Percentiles rank a stretch among this genome's conserved stretches.
These are phyloP conservation scores for Lactuca sativa DNA, from an alignment of 129 eudicot species.

Conservation along the genomic window DNA sequence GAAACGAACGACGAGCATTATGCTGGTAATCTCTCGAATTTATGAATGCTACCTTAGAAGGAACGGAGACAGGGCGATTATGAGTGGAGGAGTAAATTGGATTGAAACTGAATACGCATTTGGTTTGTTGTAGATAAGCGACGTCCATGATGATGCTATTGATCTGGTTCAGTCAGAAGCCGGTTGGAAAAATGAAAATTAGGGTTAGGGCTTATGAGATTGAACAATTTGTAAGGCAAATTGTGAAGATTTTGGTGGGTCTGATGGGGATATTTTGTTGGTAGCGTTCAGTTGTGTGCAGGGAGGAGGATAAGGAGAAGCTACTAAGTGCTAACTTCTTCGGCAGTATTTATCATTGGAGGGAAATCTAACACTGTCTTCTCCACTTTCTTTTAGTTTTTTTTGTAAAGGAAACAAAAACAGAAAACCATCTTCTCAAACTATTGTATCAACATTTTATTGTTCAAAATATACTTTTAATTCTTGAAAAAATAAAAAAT, in stretches of 20 bases:
- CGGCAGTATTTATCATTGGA: slow-evolving; percentile 14
- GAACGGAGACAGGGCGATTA: slow-evolving; percentile 37
- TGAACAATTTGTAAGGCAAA: neutral
- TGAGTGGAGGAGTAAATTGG: slow-evolving; percentile 35
- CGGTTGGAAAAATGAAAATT: neutral
- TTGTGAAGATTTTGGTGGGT: neutral
- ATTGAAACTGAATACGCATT: slow-evolving; percentile 44
- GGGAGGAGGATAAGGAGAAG: slow-evolving; percentile 27
- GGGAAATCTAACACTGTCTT: slow-evolving; percentile 8
- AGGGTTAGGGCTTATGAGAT: slow-evolving; percentile 35
- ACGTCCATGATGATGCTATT: slow-evolving; percentile 41
- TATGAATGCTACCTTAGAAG: slow-evolving; percentile 23
- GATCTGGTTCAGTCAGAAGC: neutral
- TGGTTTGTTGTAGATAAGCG: slow-evolving; percentile 37
- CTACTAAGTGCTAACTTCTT: neutral
- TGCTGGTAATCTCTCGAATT: slow-evolving; percentile 6
- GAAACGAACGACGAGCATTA: slow-evolving; percentile 25
- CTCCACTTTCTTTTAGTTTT: neutral
- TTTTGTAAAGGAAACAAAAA: neutral
- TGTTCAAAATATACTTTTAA: no score
- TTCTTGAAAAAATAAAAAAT: no score
- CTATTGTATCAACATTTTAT: no score
- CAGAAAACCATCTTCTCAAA: neutral
- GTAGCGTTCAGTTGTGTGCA: slow-evolving; percentile 24
- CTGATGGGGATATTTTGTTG: slow-evolving; percentile 16